Percentiles rank a stretch among this genome's conserved stretches.
Evolutionary conservation across 352 stramenopile genomes (phyloP).

Genomic region (Peronospora farinosa): DNA sequence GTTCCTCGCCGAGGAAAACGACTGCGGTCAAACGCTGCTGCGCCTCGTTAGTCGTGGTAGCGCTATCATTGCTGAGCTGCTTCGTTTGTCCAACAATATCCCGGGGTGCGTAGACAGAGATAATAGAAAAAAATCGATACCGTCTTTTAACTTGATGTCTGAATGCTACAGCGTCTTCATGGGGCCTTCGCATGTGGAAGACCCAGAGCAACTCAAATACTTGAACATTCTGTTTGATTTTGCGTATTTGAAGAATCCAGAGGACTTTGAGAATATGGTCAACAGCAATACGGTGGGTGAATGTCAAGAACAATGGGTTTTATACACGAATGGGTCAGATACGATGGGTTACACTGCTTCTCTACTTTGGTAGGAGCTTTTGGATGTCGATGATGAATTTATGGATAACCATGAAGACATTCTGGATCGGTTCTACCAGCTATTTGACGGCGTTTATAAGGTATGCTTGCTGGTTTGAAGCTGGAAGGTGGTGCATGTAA

Average conservation of each 20-base stretch:
- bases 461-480: conserved; percentile 18
- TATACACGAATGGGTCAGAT: conserved; percentile 1
- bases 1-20: conserved; percentile 88
- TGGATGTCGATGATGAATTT: conserved; percentile 89
- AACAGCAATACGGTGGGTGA: conserved; percentile 80
- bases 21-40: conserved; percentile 93
- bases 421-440: conserved; percentile 82
- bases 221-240: conserved; percentile 94
- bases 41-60: conserved; percentile 87
- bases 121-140: not conserved
- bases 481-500: not conserved
- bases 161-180: conserved; percentile 64
- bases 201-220: conserved; percentile 87
- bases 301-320: not conserved
- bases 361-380: conserved; percentile 45
- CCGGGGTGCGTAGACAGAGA: conserved; percentile 41
- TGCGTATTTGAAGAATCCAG: conserved; percentile 90
- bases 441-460: conserved; percentile 88
- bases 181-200: conserved; percentile 78
- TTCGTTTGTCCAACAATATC: conserved; percentile 89
- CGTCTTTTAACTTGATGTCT: conserved; percentile 9
- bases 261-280: conserved; percentile 92
- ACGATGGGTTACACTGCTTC: conserved; percentile 5
- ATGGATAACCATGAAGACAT: conserved; percentile 85
- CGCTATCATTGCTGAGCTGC: conserved; percentile 90